Evolutionary conservation across 345 rosid species (phyloP), one percentile per base, ranked within the genome.

Genomic region (Linum usitatissimum): DNA sequence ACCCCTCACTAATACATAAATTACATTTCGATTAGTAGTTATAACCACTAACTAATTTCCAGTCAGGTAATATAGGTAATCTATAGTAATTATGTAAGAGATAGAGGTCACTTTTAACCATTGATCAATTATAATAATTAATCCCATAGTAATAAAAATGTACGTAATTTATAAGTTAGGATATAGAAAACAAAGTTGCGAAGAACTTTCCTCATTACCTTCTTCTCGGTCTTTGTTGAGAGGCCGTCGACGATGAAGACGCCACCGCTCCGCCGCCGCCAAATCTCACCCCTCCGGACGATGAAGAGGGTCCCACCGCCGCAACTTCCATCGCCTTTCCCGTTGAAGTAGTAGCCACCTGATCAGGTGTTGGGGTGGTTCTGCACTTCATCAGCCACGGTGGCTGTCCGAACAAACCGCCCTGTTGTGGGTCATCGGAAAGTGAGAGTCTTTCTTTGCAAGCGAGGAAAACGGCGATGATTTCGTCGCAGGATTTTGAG

Each of bases 401-500:
- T 61, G 71, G 78, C 28, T 23, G 28, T 23, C 28, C 28, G 28
- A 2, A 23, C 28, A 23, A 23, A 2, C 28, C 28, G 2, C 28
- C 28, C 28, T 23, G 28, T 23, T 23, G 28, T 23, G 28, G 28
- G 28, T 23, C 28, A 21, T 38, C 18, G 59, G 57, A 53, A 42
- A 60, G 18, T 9, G 18, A 2, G 10, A 82, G 45, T 67, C 73
- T 64, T 64, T 80, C 78, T 30, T 53, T 79, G 23, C 74, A 83
- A 14, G 45, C 55, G 18, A 30, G 9, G 28, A 84, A 80, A 18
- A 51, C 65, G 23, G 54, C 68, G 0, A 74, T 53, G 49, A 86
- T 84, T 15, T 78, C 74, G 15, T 78, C 83, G n/a, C 84, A 84
- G n/a, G 67, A 73, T 6, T 40, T 64, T 4, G 77, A 23, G 34